phyloP scores from a whole-genome alignment of 2,329 filamentous ascomycete species.

The Cytospora mali region DNA sequence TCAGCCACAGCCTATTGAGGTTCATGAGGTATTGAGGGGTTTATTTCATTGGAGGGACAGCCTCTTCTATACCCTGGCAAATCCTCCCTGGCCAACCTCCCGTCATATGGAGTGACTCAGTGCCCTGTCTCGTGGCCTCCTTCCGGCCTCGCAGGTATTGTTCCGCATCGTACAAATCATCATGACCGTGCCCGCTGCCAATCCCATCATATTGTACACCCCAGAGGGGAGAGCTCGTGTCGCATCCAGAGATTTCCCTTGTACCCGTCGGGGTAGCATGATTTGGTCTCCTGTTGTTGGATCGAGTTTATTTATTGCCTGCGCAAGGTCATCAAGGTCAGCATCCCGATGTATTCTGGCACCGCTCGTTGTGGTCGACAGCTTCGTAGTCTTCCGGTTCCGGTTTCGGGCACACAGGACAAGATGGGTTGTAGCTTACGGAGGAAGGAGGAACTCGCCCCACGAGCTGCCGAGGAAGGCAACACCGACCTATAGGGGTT shows the following conservation, averaged over 20 bases:
- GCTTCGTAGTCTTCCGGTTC: background rate
- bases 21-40: background rate
- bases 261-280: background rate
- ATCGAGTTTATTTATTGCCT: slow-evolving; percentile 1
- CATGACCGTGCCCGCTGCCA: background rate
- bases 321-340: background rate
- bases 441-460: slow-evolving; percentile 60
- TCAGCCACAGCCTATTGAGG: too few species aligned
- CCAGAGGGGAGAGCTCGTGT: background rate
- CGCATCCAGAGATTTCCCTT: background rate
- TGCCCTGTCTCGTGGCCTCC: background rate
- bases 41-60: background rate
- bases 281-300: background rate
- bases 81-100: background rate
- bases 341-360: background rate
- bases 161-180: background rate
- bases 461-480: slow-evolving; percentile 62
- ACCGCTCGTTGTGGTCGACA: background rate
- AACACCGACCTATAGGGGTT: slow-evolving; percentile 52
- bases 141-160: background rate
- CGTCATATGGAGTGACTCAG: background rate
- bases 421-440: slow-evolving; percentile 36
- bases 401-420: background rate
- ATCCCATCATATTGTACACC: slow-evolving; percentile 10
- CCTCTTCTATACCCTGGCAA: background rate